Evolutionary conservation across 1,139 yeast genomes (phyloP).

Genomic region (Blastobotrys arbuscula): DNA sequence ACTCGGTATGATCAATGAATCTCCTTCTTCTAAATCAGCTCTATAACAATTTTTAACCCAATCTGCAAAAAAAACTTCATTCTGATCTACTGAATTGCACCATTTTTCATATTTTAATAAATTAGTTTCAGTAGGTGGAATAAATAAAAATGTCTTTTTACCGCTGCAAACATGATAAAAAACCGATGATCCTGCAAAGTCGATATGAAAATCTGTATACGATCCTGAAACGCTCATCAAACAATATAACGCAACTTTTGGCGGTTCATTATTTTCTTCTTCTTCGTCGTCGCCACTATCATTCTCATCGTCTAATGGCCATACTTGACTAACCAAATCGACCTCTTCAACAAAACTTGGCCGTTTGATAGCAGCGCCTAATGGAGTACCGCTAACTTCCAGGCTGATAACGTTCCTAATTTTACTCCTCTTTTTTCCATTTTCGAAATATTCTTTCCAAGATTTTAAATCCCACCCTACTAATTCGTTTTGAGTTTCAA

Average conservation of each 20-base stretch:
- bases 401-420: constrained; percentile 76
- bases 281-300: constrained; percentile 11
- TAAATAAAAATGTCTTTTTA: constrained; percentile 64
- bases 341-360: constrained; percentile 62
- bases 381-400: constrained; percentile 58
- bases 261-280: constrained; percentile 30
- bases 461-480: constrained; percentile 62
- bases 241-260: constrained; percentile 78
- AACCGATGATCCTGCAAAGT: constrained; percentile 90
- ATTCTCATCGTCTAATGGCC: constrained; percentile 38
- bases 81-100: constrained; percentile 65
- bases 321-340: constrained; percentile 66
- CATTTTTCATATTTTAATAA: constrained; percentile 59
- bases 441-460: constrained; percentile 71
- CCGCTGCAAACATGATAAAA: constrained; percentile 80
- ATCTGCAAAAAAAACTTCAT: constrained; percentile 62
- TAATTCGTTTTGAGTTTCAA: constrained; percentile 61
- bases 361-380: constrained; percentile 50
- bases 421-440: constrained; percentile 48
- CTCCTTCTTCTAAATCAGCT: constrained; percentile 62
- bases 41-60: constrained; percentile 47
- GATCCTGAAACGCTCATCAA: constrained; percentile 79
- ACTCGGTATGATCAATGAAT: constrained; percentile 75
- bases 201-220: constrained; percentile 86
- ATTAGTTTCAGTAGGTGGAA: constrained; percentile 67